Percentiles rank a stretch among this genome's conserved stretches.
These are phyloP conservation scores for Zea luxurians DNA, from an alignment of 176 grass and related monocot genomes.

Conservation along the genomic window DNA sequence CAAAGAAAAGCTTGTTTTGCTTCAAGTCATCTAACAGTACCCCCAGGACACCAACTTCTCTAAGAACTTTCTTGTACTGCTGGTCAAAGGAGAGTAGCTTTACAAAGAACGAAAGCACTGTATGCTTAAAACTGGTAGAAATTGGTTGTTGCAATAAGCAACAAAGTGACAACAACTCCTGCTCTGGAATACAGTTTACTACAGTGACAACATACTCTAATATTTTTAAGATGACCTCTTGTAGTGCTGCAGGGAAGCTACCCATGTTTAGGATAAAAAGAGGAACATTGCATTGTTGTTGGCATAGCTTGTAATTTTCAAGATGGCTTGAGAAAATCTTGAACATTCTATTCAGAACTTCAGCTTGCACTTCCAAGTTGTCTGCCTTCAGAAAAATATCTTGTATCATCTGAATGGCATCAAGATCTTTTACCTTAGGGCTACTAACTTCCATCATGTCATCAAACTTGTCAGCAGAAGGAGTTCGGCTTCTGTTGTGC, in stretches of 20 bases:
- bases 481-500: no score
- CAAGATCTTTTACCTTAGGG: constrained; percentile 94
- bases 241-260: constrained; percentile 80
- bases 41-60: constrained; percentile 93
- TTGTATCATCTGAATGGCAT: constrained; percentile 96
- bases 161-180: constrained; percentile 92
- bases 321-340: constrained; percentile 98
- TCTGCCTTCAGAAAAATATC: constrained; percentile 99
- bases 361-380: constrained; percentile 89
- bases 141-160: constrained; percentile 97
- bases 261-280: constrained; percentile 98
- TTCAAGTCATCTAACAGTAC: constrained; percentile 95
- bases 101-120: constrained; percentile 89
- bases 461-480: constrained; percentile 73
- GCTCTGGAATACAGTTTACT: constrained; percentile 94
- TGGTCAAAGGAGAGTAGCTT: constrained; percentile 98
- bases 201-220: constrained; percentile 95
- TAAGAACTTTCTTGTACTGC: constrained; percentile 92
- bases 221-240: constrained; percentile 98
- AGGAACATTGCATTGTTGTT: constrained; percentile 84
- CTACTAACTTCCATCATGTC: constrained; percentile 70
- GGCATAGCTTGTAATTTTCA: constrained; percentile 94
- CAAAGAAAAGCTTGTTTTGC: constrained; percentile 81
- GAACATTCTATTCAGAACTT: constrained; percentile 99
- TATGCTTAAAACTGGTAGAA: constrained; percentile 75